Evolutionary conservation across 805 yeast species (phyloP).

Genomic region (Barnettozyma californica): DNA sequence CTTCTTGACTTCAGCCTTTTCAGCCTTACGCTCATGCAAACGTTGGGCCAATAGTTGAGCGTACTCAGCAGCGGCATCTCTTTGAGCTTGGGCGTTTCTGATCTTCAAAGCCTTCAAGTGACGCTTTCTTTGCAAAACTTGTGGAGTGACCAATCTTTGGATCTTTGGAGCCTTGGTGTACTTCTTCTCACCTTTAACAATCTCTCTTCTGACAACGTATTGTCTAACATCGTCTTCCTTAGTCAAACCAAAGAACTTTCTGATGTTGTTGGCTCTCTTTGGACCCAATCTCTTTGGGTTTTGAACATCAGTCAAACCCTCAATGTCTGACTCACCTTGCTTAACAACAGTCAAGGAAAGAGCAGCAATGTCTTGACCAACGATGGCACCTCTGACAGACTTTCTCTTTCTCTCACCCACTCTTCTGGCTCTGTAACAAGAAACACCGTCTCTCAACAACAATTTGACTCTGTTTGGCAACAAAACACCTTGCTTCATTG

Average conservation of each 20-base stretch:
- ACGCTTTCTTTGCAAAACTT: constrained; percentile 98
- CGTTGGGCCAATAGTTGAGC: constrained; percentile 98
- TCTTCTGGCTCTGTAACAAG: constrained; percentile 99
- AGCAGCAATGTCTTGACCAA: constrained; percentile 94
- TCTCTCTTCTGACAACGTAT: constrained; percentile 97
- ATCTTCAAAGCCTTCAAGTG: constrained; percentile 89
- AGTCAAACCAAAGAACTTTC: constrained; percentile 97
- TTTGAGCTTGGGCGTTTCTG: constrained; percentile 96
- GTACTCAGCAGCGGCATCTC: constrained; percentile 99
- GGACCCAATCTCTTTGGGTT: constrained; percentile 99
- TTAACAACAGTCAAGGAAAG: constrained; percentile 89
- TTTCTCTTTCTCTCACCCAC: constrained; percentile 99
- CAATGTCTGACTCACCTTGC: constrained; percentile 96
- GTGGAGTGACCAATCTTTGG: constrained; percentile 99
- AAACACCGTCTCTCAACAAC: constrained; percentile 87
- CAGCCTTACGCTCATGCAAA: constrained; percentile 97
- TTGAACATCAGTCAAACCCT: constrained; percentile 90
- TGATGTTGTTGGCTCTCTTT: constrained; percentile 99
- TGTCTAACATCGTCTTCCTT: constrained; percentile 85
- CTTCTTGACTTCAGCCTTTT: constrained; percentile 97
- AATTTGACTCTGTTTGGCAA: constrained; percentile 99
- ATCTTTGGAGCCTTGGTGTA: constrained; percentile 99
- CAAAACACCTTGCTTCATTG: constrained; percentile 99
- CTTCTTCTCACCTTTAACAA: constrained; percentile 95
- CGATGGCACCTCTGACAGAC: constrained; percentile 99